phyloP scores from a whole-genome alignment of 805 yeast species.

The Tetrapisispora arboricola region DNA sequence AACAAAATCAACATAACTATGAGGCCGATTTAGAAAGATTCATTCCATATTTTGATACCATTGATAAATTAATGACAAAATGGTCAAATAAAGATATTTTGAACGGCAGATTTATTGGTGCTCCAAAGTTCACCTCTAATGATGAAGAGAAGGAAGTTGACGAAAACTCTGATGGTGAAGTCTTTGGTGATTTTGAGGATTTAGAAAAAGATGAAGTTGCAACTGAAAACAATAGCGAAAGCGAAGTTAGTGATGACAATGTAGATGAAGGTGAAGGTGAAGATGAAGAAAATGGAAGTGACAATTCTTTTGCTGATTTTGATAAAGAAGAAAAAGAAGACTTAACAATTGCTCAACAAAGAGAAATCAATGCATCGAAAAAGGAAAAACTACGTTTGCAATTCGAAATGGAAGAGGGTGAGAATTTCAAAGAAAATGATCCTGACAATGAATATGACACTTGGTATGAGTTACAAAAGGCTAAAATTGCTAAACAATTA shows the following conservation, averaged over 20 bases:
- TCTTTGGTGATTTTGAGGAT: conserved; percentile 50
- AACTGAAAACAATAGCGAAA: conserved; percentile 9
- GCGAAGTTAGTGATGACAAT: conserved; percentile 11
- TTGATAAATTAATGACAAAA: conserved; percentile 23
- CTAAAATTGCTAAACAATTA: conserved; percentile 90
- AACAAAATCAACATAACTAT: conserved; percentile 3
- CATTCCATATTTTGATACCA: conserved; percentile 27
- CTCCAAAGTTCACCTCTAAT: conserved; percentile 21
- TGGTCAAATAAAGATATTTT: conserved; percentile 23
- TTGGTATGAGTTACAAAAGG: conserved; percentile 96
- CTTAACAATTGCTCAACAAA: conserved; percentile 57
- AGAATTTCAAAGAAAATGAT: conserved; percentile 67
- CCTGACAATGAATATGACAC: conserved; percentile 83
- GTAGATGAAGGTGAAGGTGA: conserved; percentile 5
- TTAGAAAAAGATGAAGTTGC: conserved; percentile 27
- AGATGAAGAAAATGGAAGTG: conserved; percentile 25
- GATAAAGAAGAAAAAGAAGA: conserved; percentile 33
- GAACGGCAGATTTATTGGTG: conserved; percentile 26
- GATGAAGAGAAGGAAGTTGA: conserved; percentile 26
- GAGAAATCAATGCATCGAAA: conserved; percentile 75
- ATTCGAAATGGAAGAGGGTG: conserved; percentile 61
- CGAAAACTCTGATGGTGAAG: conserved; percentile 39
- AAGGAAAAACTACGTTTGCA: conserved; percentile 83
- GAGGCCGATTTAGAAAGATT: conserved; percentile 26
- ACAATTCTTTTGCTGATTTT: conserved; percentile 31